A percentile compares a stretch with the other conserved stretches of the same genome.
phyloP scores from a whole-genome alignment of 108 stramenopile species.

The Nitzschia sp. region DNA sequence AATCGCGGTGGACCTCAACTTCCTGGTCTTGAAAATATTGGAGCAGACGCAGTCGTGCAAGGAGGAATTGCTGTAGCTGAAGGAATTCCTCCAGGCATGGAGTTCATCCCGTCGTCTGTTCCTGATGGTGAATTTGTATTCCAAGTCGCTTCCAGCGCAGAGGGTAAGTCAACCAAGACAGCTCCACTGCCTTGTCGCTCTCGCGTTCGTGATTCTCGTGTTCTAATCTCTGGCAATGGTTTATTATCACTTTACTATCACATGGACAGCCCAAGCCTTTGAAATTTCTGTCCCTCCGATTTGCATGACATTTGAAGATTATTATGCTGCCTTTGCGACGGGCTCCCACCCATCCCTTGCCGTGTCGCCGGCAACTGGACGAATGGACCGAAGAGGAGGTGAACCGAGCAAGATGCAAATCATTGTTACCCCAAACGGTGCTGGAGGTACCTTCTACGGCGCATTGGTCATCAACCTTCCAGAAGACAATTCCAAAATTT shows the following conservation, averaged over 20 bases:
- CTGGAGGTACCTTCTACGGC: constrained; percentile 61
- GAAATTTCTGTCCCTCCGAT: constrained; percentile 58
- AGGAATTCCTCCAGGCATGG: constrained; percentile 81
- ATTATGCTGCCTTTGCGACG: constrained; percentile 64
- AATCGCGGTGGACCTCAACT: constrained; percentile 60
- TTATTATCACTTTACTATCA: too few species aligned
- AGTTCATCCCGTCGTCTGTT: constrained; percentile 74
- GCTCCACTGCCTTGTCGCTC: not conserved
- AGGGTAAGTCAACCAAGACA: constrained; percentile 36
- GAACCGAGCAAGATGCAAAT: constrained; percentile 65
- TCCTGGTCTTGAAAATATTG: constrained; percentile 83
- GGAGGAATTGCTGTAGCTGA: constrained; percentile 65
- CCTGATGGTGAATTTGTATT: constrained; percentile 65
- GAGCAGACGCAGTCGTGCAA: constrained; percentile 62
- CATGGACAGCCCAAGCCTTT: constrained; percentile 33
- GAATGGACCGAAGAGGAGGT: constrained; percentile 86
- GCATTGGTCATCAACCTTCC: constrained; percentile 83
- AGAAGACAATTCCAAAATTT: constrained; percentile 83
- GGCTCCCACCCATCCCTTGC: constrained; percentile 81
- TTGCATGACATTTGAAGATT: constrained; percentile 91
- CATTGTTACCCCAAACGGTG: constrained; percentile 61
- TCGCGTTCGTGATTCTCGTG: too few species aligned
- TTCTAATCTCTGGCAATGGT: too few species aligned
- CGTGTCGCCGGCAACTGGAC: constrained; percentile 63
- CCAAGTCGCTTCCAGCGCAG: constrained; percentile 59